phyloP scores from a whole-genome alignment of 2,329 filamentous ascomycete genomes.

The Cladophialophora bantiana region DNA sequence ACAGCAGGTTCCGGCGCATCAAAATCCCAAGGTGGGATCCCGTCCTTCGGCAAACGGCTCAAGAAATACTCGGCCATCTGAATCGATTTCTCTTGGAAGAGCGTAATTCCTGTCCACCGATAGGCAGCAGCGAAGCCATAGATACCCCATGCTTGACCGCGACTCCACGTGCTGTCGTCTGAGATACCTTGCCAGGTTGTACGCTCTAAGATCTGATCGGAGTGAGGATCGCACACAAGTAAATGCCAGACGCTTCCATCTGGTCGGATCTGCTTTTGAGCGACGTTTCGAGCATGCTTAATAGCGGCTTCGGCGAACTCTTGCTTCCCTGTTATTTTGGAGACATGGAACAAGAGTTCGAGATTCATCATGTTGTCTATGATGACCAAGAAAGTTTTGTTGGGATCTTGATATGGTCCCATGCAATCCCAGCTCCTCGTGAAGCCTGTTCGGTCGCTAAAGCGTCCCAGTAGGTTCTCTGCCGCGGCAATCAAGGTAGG shows the following conservation, averaged over 20 bases:
- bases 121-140: neutral
- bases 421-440: neutral
- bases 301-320: slow-evolving; percentile 1
- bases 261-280: neutral
- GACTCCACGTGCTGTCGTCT: neutral
- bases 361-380: slow-evolving; percentile 4
- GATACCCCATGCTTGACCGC: neutral
- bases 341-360: neutral
- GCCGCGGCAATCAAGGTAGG: neutral
- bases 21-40: slow-evolving; percentile 1
- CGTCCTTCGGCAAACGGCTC: neutral
- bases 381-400: slow-evolving; percentile 1
- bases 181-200: neutral
- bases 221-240: neutral
- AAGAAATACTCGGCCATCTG: slow-evolving; percentile 1
- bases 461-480: neutral
- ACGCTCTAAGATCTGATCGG: neutral
- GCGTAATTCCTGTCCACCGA: neutral
- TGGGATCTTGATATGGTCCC: neutral
- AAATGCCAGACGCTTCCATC: slow-evolving; percentile 3
- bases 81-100: slow-evolving; percentile 1
- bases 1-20: neutral
- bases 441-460: neutral
- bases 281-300: neutral
- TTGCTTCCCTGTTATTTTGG: neutral